phyloP scores from a whole-genome alignment of 2,329 filamentous ascomycete genomes.

The Calonectria multiphialidica region DNA sequence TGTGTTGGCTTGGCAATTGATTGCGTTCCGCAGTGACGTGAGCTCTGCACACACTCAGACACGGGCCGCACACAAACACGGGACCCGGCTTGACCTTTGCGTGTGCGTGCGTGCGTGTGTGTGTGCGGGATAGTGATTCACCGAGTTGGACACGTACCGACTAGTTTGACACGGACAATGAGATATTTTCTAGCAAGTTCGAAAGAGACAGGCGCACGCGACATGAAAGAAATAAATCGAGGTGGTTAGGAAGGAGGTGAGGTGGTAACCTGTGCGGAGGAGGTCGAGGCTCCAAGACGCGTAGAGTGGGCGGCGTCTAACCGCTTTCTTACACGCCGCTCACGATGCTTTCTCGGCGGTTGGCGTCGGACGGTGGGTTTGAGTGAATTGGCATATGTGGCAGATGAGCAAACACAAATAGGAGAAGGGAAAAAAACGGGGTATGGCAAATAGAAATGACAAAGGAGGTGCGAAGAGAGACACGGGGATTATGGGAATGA shows the following conservation, averaged over 20 bases:
- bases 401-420: neutral
- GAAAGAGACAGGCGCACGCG: neutral
- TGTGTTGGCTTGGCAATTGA: neutral
- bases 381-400: neutral
- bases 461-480: neutral
- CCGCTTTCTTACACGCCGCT: slow-evolving; percentile 6
- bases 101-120: too few relatives aligned
- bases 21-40: neutral
- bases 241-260: neutral
- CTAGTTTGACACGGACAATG: neutral
- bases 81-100: neutral
- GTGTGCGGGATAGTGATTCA: neutral
- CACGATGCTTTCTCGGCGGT: slow-evolving; percentile 1
- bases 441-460: neutral
- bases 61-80: neutral
- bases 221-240: neutral
- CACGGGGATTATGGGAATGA: neutral
- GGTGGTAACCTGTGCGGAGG: slow-evolving; percentile 1
- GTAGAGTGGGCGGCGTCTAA: slow-evolving; percentile 9
- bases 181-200: neutral
- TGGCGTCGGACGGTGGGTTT: neutral
- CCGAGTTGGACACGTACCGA: neutral
- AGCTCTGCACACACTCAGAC: neutral
- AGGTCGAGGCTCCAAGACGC: slow-evolving; percentile 1
- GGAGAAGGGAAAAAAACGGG: neutral